Conservation (phyloP, 2,329 filamentous ascomycete species). For the Pyrenochaeta sp. region DNA sequence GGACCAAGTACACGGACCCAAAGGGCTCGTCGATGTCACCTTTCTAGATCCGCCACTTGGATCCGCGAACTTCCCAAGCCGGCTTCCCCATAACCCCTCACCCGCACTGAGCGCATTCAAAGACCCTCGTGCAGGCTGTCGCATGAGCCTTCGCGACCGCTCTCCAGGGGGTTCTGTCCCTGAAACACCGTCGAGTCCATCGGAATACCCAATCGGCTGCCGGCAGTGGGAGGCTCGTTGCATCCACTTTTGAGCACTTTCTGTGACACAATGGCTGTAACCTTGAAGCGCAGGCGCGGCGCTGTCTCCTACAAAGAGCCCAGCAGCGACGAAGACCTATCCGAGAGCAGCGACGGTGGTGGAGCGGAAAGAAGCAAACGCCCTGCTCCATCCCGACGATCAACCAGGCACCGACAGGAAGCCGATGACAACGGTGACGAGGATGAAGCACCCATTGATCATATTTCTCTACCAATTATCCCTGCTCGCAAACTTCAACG, state of each 20-base stretch:
- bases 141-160: conserved; percentile 8
- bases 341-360: conserved; percentile 26
- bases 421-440: conserved; percentile 21
- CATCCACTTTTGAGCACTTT: conserved; percentile 1
- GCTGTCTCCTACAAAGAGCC: conserved; percentile 47
- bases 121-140: neutral
- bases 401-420: conserved; percentile 26
- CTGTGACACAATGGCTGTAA: conserved; percentile 31
- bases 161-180: too few relatives aligned
- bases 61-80: too few relatives aligned
- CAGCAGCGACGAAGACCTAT: conserved; percentile 42
- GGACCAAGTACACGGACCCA: neutral
- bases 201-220: too few relatives aligned
- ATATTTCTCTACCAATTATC: conserved; percentile 8
- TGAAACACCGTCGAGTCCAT: too few relatives aligned
- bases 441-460: conserved; percentile 19
- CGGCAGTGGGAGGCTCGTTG: neutral
- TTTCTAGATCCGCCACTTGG: neutral
- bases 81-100: neutral
- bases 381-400: conserved; percentile 30
- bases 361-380: conserved; percentile 18
- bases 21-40: conserved; percentile 4
- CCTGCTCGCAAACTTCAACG: conserved; percentile 5
- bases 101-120: neutral
- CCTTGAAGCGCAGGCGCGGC: conserved; percentile 45